Conservation (phyloP, 2,329 filamentous ascomycete species). For the Niveomyces coronatus region DNA sequence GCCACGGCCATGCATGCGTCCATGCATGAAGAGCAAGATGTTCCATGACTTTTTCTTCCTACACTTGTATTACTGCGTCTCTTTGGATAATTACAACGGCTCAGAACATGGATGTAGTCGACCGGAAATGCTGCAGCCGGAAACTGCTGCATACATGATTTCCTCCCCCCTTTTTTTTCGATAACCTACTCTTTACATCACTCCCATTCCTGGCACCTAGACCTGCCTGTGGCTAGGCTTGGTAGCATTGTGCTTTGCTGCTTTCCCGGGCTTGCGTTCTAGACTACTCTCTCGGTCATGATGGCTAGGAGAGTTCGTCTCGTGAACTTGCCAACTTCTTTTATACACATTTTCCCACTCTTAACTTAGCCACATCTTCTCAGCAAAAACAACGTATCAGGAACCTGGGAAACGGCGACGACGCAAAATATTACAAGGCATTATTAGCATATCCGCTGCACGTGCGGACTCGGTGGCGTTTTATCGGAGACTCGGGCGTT, state of each 20-base stretch:
- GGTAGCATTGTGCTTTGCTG: constrained; percentile 5
- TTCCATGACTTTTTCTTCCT: no score
- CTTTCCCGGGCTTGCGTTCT: constrained; percentile 1
- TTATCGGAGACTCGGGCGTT: constrained; percentile 7
- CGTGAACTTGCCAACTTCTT: neutral
- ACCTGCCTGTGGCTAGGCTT: no score
- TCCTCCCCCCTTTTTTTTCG: neutral
- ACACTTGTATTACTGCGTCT: constrained; percentile 2
- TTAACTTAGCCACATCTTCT: neutral
- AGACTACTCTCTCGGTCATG: no score
- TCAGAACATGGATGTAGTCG: neutral
- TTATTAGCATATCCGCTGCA: constrained; percentile 8
- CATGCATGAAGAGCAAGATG: no score
- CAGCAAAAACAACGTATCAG: no score
- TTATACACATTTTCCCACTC: neutral
- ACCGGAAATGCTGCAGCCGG: neutral
- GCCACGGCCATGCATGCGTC: neutral
- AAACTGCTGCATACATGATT: neutral
- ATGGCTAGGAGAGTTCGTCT: no score
- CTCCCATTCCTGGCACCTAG: neutral
- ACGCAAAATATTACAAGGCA: constrained; percentile 3
- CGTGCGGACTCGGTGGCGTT: constrained; percentile 8
- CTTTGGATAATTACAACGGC: constrained; percentile 7
- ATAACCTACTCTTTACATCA: constrained; percentile 1
- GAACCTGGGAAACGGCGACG: neutral